Percentiles rank a stretch among this genome's conserved stretches.
Conservation (phyloP, 441 rosid species). For the Dalechampia spathulata region DNA sequence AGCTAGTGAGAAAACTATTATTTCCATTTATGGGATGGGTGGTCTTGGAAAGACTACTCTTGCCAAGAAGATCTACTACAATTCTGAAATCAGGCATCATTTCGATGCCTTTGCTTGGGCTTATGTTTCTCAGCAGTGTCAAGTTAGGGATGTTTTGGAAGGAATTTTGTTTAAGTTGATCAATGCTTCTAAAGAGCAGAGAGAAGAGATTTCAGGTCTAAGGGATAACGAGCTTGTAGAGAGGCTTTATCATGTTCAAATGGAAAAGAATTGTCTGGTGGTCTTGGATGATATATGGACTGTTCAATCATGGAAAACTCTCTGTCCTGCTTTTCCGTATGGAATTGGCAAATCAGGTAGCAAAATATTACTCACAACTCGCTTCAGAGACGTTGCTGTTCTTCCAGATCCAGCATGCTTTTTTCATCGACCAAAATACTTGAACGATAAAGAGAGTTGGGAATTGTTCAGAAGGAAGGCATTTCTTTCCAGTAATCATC, state of each 20-base stretch:
- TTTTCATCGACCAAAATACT: constrained; percentile 10
- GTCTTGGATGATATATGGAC: constrained; percentile 23
- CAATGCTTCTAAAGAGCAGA: constrained; percentile 11
- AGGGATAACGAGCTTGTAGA: constrained; percentile 18
- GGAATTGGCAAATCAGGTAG: not conserved
- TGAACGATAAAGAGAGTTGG: constrained; percentile 23
- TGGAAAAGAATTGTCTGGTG: constrained; percentile 19
- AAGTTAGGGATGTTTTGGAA: constrained; percentile 20
- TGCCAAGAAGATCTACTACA: constrained; percentile 17
- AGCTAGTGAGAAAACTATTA: constrained; percentile 5
- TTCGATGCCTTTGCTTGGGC: constrained; percentile 21
- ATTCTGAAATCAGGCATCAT: constrained; percentile 4
- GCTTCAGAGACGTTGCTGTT: constrained; percentile 14
- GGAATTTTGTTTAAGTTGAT: constrained; percentile 15
- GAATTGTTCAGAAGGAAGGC: constrained; percentile 20
- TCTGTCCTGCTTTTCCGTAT: constrained; percentile 22
- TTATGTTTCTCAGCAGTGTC: constrained; percentile 17
- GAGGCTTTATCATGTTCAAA: constrained; percentile 19
- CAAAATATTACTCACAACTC: constrained; percentile 18
- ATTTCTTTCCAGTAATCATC: too few relatives aligned
- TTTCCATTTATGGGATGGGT: constrained; percentile 21
- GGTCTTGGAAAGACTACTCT: constrained; percentile 24
- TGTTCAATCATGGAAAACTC: constrained; percentile 9
- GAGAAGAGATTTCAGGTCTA: constrained; percentile 9
- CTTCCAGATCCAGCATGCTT: constrained; percentile 9